Percentiles rank a stretch among this genome's conserved stretches.
phyloP scores from a whole-genome alignment of 2,329 filamentous ascomycete genomes.

The Neospermospora avenae region DNA sequence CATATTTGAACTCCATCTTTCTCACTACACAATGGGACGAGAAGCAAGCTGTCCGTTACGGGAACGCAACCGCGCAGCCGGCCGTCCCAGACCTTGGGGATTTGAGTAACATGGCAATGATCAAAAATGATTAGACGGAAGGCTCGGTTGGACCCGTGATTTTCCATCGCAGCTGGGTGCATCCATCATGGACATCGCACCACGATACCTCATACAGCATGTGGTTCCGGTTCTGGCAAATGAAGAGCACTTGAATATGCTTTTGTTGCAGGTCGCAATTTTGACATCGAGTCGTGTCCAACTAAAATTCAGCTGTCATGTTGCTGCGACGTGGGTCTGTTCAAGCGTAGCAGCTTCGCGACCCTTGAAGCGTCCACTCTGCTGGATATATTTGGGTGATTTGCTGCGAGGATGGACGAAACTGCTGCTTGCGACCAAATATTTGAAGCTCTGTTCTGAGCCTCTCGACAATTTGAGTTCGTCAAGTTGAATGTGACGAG shows the following conservation, averaged over 20 bases:
- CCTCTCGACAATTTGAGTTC: neutral
- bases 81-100: neutral
- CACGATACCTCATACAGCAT: neutral
- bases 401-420: neutral
- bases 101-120: neutral
- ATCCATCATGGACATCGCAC: neutral
- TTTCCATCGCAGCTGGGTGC: neutral
- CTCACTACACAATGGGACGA: neutral
- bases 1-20: neutral
- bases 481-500: neutral
- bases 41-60: neutral
- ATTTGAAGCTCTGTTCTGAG: neutral
- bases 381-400: neutral
- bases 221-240: neutral
- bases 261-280: neutral
- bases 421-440: constrained; percentile 5
- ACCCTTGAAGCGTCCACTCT: neutral
- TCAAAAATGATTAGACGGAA: neutral
- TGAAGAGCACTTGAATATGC: neutral
- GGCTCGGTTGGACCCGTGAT: neutral
- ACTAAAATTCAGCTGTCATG: neutral
- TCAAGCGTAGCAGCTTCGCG: neutral
- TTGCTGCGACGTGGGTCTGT: neutral
- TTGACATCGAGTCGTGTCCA: neutral
- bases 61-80: neutral